These are phyloP conservation scores for Salvia rosmarinus DNA, from an alignment of 257 asterid species.

Conservation along the genomic window DNA sequence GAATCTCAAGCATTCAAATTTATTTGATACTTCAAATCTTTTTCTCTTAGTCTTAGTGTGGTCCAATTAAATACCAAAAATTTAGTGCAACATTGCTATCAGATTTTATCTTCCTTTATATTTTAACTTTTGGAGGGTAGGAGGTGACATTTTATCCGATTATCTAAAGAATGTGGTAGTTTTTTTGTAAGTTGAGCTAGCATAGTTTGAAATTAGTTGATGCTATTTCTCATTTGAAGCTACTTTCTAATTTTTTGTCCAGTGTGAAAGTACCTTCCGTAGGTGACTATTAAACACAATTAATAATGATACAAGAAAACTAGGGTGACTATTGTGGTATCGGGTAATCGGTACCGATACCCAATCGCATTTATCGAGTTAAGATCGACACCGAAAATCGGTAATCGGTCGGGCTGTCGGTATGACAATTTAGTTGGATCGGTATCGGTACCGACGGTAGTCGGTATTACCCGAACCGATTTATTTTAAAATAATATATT, in stretches of 20 bases:
- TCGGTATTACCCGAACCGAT: no score
- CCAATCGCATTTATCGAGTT: no score
- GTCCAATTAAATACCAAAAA: not conserved
- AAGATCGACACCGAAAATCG: no score
- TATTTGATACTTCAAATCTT: not conserved
- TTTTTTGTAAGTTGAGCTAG: not conserved
- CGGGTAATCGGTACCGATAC: no score
- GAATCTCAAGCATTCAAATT: slow-evolving; percentile 11
- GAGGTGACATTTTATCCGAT: not conserved
- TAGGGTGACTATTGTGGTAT: no score
- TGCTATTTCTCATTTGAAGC: not conserved
- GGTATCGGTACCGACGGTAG: no score
- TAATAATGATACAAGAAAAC: not conserved
- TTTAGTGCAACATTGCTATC: slow-evolving; percentile 12
- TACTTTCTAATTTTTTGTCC: not conserved
- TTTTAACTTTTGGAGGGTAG: not conserved
- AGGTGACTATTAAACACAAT: not conserved
- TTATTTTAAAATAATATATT: no score
- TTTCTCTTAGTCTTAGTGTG: slow-evolving; percentile 12
- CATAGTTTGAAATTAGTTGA: not conserved
- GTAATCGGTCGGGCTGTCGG: no score
- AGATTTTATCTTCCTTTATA: not conserved
- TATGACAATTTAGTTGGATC: no score
- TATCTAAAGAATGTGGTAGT: not conserved
- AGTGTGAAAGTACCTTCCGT: not conserved